A percentile compares a stretch with the other conserved stretches of the same genome.
Conservation (phyloP, 2,329 filamentous ascomycete genomes). For the Aureobasidium melanogenum region DNA sequence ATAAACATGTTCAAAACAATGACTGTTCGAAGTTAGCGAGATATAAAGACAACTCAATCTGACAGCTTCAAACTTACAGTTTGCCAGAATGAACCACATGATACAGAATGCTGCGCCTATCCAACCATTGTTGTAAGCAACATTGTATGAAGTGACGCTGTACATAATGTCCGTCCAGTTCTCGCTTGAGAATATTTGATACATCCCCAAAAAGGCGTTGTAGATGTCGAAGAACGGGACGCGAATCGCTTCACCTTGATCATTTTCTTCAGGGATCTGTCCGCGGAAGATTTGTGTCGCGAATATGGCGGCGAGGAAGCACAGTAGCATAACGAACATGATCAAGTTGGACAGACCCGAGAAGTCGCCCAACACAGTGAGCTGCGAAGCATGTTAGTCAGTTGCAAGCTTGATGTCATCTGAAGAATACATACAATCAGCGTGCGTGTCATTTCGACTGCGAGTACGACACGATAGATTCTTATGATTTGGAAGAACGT, state of each 20-base stretch:
- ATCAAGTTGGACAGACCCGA: slow-evolving; percentile 90
- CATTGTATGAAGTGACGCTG: slow-evolving; percentile 63
- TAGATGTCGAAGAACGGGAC: slow-evolving; percentile 85
- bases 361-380: slow-evolving; percentile 80
- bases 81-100: slow-evolving; percentile 89
- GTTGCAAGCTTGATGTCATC: slow-evolving; percentile 13
- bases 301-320: slow-evolving; percentile 87
- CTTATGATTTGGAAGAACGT: slow-evolving; percentile 89
- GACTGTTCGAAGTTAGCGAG: slow-evolving; percentile 33
- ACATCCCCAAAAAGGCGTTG: slow-evolving; percentile 96
- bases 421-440: slow-evolving; percentile 52
- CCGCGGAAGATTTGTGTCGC: slow-evolving; percentile 88
- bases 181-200: slow-evolving; percentile 90
- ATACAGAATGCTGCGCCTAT: slow-evolving; percentile 86
- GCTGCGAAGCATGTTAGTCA: slow-evolving; percentile 23
- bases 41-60: background rate
- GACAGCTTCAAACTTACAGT: slow-evolving; percentile 36
- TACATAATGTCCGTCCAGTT: slow-evolving; percentile 91
- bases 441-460: slow-evolving; percentile 76
- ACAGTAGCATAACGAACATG: slow-evolving; percentile 91
- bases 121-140: slow-evolving; percentile 66
- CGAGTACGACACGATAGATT: slow-evolving; percentile 84
- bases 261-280: slow-evolving; percentile 59
- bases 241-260: slow-evolving; percentile 51
- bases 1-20: slow-evolving; percentile 99